Percentiles rank a stretch among this genome's conserved stretches.
Conservation (phyloP, 2,329 filamentous ascomycete species). For the Exophiala lecanii-corni region DNA sequence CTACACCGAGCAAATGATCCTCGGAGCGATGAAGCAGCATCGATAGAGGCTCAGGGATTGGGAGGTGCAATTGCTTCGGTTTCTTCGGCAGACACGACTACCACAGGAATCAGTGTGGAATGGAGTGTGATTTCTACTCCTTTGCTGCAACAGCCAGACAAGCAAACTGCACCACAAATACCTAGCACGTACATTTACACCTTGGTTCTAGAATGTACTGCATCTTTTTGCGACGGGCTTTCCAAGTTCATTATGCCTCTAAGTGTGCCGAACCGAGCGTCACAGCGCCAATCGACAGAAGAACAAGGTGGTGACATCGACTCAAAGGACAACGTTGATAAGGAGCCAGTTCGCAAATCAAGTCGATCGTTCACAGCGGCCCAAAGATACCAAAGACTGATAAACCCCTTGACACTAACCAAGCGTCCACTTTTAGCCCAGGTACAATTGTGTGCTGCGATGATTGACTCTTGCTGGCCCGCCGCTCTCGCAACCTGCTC, state of each 20-base stretch:
- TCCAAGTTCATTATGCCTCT: slow-evolving; percentile 90
- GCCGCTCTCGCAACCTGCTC: slow-evolving; percentile 92
- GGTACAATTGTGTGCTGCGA: slow-evolving; percentile 70
- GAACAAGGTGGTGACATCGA: slow-evolving; percentile 15
- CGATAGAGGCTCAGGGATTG: slow-evolving; percentile 81
- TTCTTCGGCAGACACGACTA: slow-evolving; percentile 61
- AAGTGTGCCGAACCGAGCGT: slow-evolving; percentile 66
- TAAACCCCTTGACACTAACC: slow-evolving; percentile 75
- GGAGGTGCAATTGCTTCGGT: slow-evolving; percentile 79
- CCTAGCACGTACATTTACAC: slow-evolving; percentile 95
- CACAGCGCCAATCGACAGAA: slow-evolving; percentile 15
- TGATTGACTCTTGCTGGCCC: slow-evolving; percentile 93
- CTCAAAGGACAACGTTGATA: slow-evolving; percentile 26
- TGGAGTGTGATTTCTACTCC: slow-evolving; percentile 86
- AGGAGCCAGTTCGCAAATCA: slow-evolving; percentile 10
- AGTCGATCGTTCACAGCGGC: slow-evolving; percentile 12
- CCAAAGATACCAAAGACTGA: slow-evolving; percentile 66
- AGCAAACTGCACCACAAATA: slow-evolving; percentile 72
- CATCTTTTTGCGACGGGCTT: slow-evolving; percentile 82
- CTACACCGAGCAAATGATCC: slow-evolving; percentile 51
- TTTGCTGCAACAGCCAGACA: slow-evolving; percentile 92
- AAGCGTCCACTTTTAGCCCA: slow-evolving; percentile 67
- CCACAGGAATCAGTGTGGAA: slow-evolving; percentile 74
- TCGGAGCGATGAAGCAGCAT: slow-evolving; percentile 57
- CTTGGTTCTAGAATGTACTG: slow-evolving; percentile 81